Evolutionary conservation across 2,329 filamentous ascomycete genomes (phyloP), one percentile per base, ranked within the genome.

Genomic region (Dactylellina leptospora): DNA sequence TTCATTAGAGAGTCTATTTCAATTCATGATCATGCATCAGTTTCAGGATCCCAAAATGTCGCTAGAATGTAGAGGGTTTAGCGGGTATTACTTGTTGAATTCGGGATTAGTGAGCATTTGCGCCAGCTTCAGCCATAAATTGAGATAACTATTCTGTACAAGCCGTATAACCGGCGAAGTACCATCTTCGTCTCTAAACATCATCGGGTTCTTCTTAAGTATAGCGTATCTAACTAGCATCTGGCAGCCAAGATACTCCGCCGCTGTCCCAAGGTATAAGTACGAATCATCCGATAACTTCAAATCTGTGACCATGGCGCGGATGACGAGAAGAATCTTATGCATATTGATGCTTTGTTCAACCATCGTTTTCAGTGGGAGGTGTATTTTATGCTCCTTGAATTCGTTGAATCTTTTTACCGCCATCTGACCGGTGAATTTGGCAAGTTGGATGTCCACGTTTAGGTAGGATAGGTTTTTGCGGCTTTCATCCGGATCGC

Each of bases 221-320:
- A 69, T 54, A 13, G 54, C 54, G 20, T 60, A 69, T 48, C 55
- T 27, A 28, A 60, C 63, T 10, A 69, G n/a, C 45, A 69, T 60
- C 45, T 60, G 63, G 9, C 63, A 69, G 3, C 63, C 63, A 20
- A 69, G 44, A 8, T 69, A 69, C 28, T 69, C 63, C n/a, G 55
- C 54, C 1, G 54, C 63, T 11, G 54, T 61, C 27, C 55, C 33
- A 9, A 69, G 54, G 27, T 69, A 69, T 20, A 47, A 42, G 16
- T 60, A 60, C 5, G 55, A 60, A 47, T 69, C 63, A 4, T 69
- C 63, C 8, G 63, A 60, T 1, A 69, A 38, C 11, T 27, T 25
- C 1, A 69, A 25, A 2, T 69, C 63, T 13, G 40, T 36, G 5
- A 69, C 16, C 20, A 42, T 47, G n/a, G 44, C 44, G 8, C 54